These are phyloP conservation scores for Chaetomium sp. DNA, from an alignment of 2,329 filamentous ascomycete species.

Conservation along the genomic window DNA sequence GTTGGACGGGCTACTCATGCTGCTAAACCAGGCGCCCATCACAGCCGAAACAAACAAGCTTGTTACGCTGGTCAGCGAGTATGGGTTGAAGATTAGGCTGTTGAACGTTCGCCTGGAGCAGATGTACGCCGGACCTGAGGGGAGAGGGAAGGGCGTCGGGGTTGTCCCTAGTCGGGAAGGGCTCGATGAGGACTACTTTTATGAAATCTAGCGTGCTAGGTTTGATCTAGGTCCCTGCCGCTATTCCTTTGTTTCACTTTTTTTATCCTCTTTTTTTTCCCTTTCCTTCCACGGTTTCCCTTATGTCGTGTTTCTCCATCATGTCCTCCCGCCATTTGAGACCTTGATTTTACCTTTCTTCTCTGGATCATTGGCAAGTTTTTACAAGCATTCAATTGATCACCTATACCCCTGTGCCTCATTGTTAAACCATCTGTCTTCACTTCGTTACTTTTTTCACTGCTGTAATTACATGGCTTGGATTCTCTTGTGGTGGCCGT, in stretches of 20 bases:
- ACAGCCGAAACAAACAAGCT: conserved; percentile 94
- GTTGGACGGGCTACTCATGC: conserved; percentile 91
- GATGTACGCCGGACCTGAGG: conserved; percentile 56
- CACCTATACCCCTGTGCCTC: conserved; percentile 2
- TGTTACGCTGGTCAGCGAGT: conserved; percentile 77
- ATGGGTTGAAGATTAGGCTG: conserved; percentile 85
- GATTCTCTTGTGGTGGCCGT: too few species aligned
- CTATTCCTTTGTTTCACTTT: background rate
- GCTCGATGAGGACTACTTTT: conserved; percentile 89
- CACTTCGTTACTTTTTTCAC: conserved; percentile 1
- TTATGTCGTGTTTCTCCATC: too few species aligned
- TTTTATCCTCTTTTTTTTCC: background rate
- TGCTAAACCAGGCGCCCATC: conserved; percentile 90
- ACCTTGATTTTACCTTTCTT: too few species aligned
- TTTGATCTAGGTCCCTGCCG: background rate
- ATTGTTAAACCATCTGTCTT: background rate
- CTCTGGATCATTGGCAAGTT: background rate
- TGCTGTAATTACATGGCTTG: background rate
- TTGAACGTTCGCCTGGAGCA: conserved; percentile 86
- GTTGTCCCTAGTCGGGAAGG: conserved; percentile 76
- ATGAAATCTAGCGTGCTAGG: conserved; percentile 53
- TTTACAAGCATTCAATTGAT: background rate
- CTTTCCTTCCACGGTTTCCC: too few species aligned
- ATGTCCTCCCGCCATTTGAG: too few species aligned
- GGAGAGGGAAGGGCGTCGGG: conserved; percentile 48